A percentile compares a stretch with the other conserved stretches of the same genome.
Evolutionary conservation across 1,284 basidiomycete species (phyloP).

Genomic region (Trichosporon asahii): DNA sequence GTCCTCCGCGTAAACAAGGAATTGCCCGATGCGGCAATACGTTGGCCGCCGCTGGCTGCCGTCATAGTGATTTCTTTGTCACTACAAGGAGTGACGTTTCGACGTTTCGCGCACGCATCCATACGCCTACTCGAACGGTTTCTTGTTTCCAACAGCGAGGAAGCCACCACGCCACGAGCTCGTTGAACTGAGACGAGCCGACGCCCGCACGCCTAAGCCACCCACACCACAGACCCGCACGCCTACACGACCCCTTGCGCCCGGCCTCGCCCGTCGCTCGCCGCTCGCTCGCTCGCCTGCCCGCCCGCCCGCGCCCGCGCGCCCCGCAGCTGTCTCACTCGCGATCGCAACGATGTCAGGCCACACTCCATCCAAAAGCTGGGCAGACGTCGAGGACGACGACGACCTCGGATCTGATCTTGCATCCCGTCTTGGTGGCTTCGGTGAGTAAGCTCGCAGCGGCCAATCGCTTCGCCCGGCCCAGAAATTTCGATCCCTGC

Average conservation of each 20-base stretch:
- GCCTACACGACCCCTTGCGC: neutral
- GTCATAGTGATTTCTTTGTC: constrained; percentile 3
- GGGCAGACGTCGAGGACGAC: constrained; percentile 35
- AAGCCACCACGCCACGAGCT: neutral
- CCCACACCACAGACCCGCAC: constrained; percentile 8
- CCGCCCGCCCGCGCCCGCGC: neutral
- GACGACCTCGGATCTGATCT: constrained; percentile 27
- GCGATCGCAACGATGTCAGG: neutral
- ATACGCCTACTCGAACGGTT: neutral
- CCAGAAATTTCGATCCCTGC: neutral
- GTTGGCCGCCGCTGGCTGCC: neutral
- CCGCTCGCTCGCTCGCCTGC: neutral
- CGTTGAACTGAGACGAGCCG: neutral
- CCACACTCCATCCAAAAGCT: constrained; percentile 23
- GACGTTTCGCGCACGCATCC: neutral
- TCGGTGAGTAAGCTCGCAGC: constrained; percentile 19
- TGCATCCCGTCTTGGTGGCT: constrained; percentile 19
- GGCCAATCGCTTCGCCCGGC: neutral
- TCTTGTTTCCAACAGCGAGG: neutral
- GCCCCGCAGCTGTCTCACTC: neutral
- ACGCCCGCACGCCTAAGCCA: neutral
- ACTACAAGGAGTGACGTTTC: neutral
- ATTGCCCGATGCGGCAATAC: constrained; percentile 5
- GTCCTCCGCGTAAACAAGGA: neutral
- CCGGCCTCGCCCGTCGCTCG: neutral